Percentiles rank a stretch among this genome's conserved stretches.
Conservation (phyloP, 768 basidiomycete genomes). For the Podaxis pistillaris region DNA sequence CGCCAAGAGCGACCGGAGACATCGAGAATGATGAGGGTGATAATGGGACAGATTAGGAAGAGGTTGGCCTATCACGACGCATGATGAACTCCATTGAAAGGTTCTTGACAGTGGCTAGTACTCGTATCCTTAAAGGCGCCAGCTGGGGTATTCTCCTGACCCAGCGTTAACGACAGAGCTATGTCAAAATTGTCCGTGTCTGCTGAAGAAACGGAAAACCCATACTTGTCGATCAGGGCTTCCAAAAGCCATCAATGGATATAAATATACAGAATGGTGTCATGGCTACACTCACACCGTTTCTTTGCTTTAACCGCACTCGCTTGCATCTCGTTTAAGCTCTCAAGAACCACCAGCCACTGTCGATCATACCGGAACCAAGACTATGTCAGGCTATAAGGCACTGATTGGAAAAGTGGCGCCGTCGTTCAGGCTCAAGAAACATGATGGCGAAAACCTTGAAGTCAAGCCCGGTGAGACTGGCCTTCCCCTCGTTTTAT, state of each 20-base stretch:
- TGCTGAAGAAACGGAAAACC: not conserved
- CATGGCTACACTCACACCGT: not conserved
- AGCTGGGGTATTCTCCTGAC: not conserved
- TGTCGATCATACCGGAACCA: not conserved
- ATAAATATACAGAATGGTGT: conserved; percentile 3
- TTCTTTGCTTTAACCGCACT: not conserved
- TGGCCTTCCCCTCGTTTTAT: conserved; percentile 63
- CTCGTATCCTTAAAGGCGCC: not conserved
- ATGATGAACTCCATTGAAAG: not conserved
- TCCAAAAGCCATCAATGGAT: not conserved
- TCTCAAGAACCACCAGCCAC: not conserved
- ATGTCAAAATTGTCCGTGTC: not conserved
- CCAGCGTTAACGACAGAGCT: not conserved
- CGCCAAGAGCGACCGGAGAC: too few species aligned
- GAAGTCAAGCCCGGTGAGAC: conserved; percentile 57
- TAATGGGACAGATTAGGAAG: too few species aligned
- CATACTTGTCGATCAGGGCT: not conserved
- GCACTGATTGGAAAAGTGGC: conserved; percentile 56
- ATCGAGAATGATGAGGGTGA: too few species aligned
- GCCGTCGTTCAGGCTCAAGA: conserved; percentile 62
- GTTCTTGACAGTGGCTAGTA: not conserved
- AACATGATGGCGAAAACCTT: conserved; percentile 60
- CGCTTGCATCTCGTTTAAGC: not conserved
- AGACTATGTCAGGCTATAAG: conserved; percentile 18
- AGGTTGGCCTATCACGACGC: too few species aligned